Base-by-base conservation (phyloP, 345 rosid species). In the Ailanthus altissimus region DNA sequence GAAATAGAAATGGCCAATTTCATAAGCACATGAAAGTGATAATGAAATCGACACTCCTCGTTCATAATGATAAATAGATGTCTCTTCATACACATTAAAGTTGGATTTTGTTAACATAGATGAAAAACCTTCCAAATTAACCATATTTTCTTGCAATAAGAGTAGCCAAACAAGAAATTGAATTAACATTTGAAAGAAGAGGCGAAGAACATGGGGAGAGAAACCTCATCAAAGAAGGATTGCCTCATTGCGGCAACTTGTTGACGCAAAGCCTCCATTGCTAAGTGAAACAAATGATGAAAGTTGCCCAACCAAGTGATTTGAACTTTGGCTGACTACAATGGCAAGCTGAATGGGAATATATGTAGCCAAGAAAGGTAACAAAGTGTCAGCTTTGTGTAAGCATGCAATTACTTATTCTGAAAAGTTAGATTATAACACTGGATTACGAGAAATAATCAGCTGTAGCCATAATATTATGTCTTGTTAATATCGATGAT, bases 171-270 rank as follows among this genome's bases (percentile, higher is more conserved):
- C 43, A 6, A 32, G 1, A 61, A 32, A 5, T 26, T 16, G 14
- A 20, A 26, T 18, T 45, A 46, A 14, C 28, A 45, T 13, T 11
- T 15, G 23, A 70, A 28, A 26, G 14, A 14, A 13, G 38, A 74
- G n/a, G n/a, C n/a, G n/a, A n/a, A 14, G 21, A 38, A n/a, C 26
- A 57, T 14, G 25, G 59, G 4, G 18, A 45, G 20, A 68, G 71
- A 46, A 28, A 86, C 87, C 87, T 86, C 78, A 80, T 82, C 78
- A 6, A 77, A 54, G 13, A 78, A 78, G 47, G 72, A 78, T 61
- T 78, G 64, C 32, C 57, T 62, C 64, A 71, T 62, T 43, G 38
- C 20, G 2, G 38, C n/a, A 69, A 80, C 23, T 23, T 51, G 53
- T 50, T 77, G 60, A 51, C 21, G 62, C 32, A 60, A 51, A 43